Evolutionary conservation across 1,284 basidiomycete species (phyloP).

Genomic region (Cryptococcus sp.): DNA sequence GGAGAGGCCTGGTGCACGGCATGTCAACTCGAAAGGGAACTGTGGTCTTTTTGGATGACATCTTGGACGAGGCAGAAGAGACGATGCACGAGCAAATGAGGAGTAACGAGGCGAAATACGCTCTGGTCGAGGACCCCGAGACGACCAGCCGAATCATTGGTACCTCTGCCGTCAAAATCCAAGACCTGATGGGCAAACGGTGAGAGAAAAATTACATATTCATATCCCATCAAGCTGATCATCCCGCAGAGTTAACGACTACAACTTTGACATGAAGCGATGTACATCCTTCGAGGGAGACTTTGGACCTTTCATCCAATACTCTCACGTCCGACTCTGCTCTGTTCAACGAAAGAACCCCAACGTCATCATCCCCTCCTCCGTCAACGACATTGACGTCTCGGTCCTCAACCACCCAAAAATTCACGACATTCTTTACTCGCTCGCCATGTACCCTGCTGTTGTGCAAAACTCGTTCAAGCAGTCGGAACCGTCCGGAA

Average conservation of each 20-base stretch:
- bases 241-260: slow-evolving; percentile 78
- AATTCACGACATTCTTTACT: slow-evolving; percentile 78
- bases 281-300: slow-evolving; percentile 97
- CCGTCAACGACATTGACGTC: slow-evolving; percentile 63
- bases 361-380: slow-evolving; percentile 64
- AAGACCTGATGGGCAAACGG: slow-evolving; percentile 94
- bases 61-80: slow-evolving; percentile 81
- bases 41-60: slow-evolving; percentile 92
- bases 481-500: slow-evolving; percentile 82
- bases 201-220: slow-evolving; percentile 37
- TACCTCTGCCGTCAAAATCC: slow-evolving; percentile 95
- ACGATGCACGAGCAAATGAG: slow-evolving; percentile 98
- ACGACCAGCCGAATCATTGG: slow-evolving; percentile 77
- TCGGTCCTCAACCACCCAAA: slow-evolving; percentile 64
- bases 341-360: slow-evolving; percentile 94
- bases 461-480: slow-evolving; percentile 78
- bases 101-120: slow-evolving; percentile 91
- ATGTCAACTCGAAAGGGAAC: slow-evolving; percentile 98
- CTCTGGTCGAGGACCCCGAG: slow-evolving; percentile 81
- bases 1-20: slow-evolving; percentile 63
- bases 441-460: slow-evolving; percentile 85
- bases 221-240: not conserved
- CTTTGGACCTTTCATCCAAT: slow-evolving; percentile 89
- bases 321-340: slow-evolving; percentile 89
- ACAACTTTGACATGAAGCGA: slow-evolving; percentile 88